phyloP scores from a whole-genome alignment of 2,329 filamentous ascomycete species.

The Colletotrichum karsti region DNA sequence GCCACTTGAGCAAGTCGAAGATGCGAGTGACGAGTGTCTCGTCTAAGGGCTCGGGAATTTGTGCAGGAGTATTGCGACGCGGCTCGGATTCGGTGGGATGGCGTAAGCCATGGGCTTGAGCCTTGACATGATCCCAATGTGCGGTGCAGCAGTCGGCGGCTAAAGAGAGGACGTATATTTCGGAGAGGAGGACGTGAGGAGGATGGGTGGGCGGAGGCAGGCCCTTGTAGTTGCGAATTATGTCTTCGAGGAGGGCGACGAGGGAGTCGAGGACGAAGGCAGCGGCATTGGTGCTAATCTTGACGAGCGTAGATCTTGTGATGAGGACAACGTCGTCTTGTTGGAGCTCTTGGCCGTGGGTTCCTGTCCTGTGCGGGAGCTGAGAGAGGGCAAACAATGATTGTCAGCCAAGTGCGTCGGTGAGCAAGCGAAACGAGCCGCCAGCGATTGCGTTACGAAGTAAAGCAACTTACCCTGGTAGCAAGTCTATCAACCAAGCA shows the following conservation, averaged over 20 bases:
- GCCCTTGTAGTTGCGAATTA: conserved; percentile 61
- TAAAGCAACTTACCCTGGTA: conserved; percentile 59
- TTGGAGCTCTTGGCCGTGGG: conserved; percentile 61
- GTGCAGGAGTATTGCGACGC: conserved; percentile 29
- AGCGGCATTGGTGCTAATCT: conserved; percentile 65
- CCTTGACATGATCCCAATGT: conserved; percentile 61
- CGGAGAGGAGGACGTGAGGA: conserved; percentile 68
- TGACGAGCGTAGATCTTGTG: conserved; percentile 68
- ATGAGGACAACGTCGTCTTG: conserved; percentile 70
- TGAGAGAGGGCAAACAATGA: conserved; percentile 36
- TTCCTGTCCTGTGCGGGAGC: conserved; percentile 72
- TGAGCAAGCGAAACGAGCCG: background rate
- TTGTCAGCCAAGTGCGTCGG: background rate
- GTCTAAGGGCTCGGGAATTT: conserved; percentile 51
- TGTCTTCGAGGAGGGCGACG: conserved; percentile 65
- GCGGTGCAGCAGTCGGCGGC: conserved; percentile 72
- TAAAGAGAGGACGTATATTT: conserved; percentile 70
- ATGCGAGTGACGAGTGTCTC: conserved; percentile 61
- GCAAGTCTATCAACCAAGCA: conserved; percentile 70
- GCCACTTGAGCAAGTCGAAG: conserved; percentile 62
- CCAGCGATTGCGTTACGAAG: background rate
- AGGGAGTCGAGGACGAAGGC: conserved; percentile 64
- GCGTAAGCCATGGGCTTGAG: conserved; percentile 9
- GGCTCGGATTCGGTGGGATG: conserved; percentile 21
- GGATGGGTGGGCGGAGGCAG: conserved; percentile 57